Evolutionary conservation across 2,329 filamentous ascomycete genomes (phyloP).

Genomic region (Xylaria sp.): DNA sequence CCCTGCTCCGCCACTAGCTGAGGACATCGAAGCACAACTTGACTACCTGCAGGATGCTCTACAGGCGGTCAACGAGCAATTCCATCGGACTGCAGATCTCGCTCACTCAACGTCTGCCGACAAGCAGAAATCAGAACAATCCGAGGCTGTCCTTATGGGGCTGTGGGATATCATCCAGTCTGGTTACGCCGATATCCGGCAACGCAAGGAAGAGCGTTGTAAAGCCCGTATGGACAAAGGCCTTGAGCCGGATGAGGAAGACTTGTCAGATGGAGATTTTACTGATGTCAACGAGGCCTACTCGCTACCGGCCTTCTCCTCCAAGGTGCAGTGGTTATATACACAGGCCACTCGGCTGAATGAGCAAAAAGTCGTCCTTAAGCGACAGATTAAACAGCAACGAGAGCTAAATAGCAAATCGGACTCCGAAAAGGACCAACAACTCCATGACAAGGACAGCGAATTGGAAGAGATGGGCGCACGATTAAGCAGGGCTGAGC

Average conservation of each 20-base stretch:
- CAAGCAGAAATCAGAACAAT: slow-evolving; percentile 62
- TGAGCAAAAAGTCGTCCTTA: slow-evolving; percentile 89
- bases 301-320: slow-evolving; percentile 79
- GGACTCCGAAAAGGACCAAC: slow-evolving; percentile 75
- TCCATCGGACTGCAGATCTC: slow-evolving; percentile 53
- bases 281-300: slow-evolving; percentile 70
- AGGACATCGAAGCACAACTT: slow-evolving; percentile 73
- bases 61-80: slow-evolving; percentile 58
- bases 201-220: slow-evolving; percentile 64
- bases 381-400: slow-evolving; percentile 94
- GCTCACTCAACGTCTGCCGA: slow-evolving; percentile 48
- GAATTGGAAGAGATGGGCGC: slow-evolving; percentile 61
- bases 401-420: slow-evolving; percentile 91
- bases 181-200: slow-evolving; percentile 66
- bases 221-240: slow-evolving; percentile 67
- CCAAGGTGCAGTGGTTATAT: slow-evolving; percentile 83
- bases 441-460: slow-evolving; percentile 68
- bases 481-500: slow-evolving; percentile 48
- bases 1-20: slow-evolving; percentile 67
- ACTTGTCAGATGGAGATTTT: slow-evolving; percentile 71
- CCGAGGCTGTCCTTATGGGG: slow-evolving; percentile 64
- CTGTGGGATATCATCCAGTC: slow-evolving; percentile 69
- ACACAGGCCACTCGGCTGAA: slow-evolving; percentile 79
- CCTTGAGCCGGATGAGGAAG: slow-evolving; percentile 68
- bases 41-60: slow-evolving; percentile 73